A percentile compares a stretch with the other conserved stretches of the same genome.
Evolutionary conservation across 2,329 filamentous ascomycete genomes (phyloP).

Genomic region (Teratosphaeria destructans): DNA sequence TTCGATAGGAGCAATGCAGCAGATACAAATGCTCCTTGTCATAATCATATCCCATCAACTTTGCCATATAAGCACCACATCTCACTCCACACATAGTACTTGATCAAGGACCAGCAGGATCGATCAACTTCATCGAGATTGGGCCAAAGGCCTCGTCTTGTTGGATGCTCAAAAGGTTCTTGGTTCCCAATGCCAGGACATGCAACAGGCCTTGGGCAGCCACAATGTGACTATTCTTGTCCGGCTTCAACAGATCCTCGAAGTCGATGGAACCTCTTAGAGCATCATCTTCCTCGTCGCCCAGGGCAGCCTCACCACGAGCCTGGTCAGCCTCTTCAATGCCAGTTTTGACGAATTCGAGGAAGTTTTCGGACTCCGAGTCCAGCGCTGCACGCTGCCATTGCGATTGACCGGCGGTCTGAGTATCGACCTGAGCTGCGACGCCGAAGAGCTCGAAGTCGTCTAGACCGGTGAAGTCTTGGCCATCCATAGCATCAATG

Average conservation of each 20-base stretch:
- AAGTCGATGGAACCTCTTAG: constrained; percentile 47
- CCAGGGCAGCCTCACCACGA: constrained; percentile 11
- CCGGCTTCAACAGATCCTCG: constrained; percentile 54
- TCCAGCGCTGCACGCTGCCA: constrained; percentile 46
- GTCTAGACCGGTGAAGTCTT: constrained; percentile 17
- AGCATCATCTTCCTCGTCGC: constrained; percentile 23
- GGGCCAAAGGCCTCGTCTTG: constrained; percentile 42
- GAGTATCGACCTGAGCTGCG: constrained; percentile 38
- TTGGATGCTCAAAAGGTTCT: constrained; percentile 34
- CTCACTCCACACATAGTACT: not conserved
- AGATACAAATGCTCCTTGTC: not conserved
- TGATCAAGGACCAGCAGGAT: not conserved
- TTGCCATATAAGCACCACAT: not conserved
- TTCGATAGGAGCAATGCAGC: not conserved
- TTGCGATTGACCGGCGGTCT: constrained; percentile 37
- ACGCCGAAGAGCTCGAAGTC: constrained; percentile 39
- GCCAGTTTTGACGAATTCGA: constrained; percentile 45
- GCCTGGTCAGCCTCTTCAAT: constrained; percentile 25
- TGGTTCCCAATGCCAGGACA: constrained; percentile 52
- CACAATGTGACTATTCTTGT: constrained; percentile 45
- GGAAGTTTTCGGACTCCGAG: constrained; percentile 51
- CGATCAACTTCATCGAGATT: constrained; percentile 14
- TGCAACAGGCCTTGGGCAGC: constrained; percentile 70
- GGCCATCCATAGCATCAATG: not conserved
- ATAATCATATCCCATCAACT: not conserved